Conservation (phyloP, 139 green algal genomes). For the Medakamo hakoo region DNA sequence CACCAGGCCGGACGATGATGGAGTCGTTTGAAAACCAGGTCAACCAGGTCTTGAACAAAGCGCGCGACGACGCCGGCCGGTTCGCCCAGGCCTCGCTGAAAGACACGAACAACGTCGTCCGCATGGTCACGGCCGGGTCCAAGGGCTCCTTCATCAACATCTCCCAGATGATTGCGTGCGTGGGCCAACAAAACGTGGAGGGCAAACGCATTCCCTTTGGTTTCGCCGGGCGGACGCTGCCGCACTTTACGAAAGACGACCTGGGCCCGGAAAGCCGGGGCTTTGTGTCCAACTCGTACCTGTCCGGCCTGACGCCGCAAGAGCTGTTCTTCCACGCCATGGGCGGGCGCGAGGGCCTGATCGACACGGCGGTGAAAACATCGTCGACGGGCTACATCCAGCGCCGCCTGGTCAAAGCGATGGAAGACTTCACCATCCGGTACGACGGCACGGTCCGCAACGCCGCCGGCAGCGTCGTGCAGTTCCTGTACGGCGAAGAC, state of each 20-base stretch:
- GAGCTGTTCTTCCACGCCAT: constrained; percentile 99
- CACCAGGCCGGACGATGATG: constrained; percentile 69
- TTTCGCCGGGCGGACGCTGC: constrained; percentile 80
- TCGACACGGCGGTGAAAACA: constrained; percentile 98
- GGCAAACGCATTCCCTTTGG: constrained; percentile 96
- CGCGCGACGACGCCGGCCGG: constrained; percentile 84
- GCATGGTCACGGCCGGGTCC: constrained; percentile 87
- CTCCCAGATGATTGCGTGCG: constrained; percentile 98
- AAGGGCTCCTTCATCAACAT: constrained; percentile 99
- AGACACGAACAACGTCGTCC: constrained; percentile 96
- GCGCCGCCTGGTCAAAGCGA: constrained; percentile 91
- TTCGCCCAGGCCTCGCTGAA: constrained; percentile 55
- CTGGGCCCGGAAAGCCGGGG: constrained; percentile 85
- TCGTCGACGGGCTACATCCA: constrained; percentile 73
- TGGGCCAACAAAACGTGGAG: constrained; percentile 99
- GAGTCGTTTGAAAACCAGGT: constrained; percentile 91
- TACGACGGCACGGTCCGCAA: constrained; percentile 95
- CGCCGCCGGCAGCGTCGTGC: constrained; percentile 64
- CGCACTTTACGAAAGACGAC: constrained; percentile 95
- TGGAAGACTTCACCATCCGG: constrained; percentile 70
- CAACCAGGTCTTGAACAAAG: constrained; percentile 84
- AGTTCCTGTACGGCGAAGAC: constrained; percentile 99
- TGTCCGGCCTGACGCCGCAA: constrained; percentile 83
- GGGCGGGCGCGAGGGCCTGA: constrained; percentile 95
- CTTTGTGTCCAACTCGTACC: constrained; percentile 98